Base-by-base conservation (phyloP, 371 early-diverging fungal genomes). In the Smittium culicis region DNA sequence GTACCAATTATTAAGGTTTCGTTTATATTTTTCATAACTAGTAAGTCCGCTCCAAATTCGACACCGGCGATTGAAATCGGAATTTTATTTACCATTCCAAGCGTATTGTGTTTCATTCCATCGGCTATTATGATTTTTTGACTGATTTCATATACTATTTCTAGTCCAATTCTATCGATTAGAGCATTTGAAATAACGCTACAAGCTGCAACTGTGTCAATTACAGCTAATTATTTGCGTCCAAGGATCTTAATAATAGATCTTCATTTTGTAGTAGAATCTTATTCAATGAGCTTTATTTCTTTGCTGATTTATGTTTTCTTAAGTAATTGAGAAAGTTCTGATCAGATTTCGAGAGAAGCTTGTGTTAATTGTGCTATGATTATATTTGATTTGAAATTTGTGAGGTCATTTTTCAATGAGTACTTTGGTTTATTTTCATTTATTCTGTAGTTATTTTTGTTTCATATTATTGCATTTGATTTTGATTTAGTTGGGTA, bases 161-260 rank as follows among this genome's bases (percentile, higher is more conserved):
- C 33, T n/a, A 11, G 32, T 63, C 33, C 34, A 2, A 33, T n/a
- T n/a, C 8, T 33, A 5, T 31, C 14, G 14, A 32, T 32, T 14
- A 25, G n/a, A 34, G 33, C 1, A 34, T 1, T 24, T 11, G 63
- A 31, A 32, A 33, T 33, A 5, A 63, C 63, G 24, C 24, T 32
- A 32, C 63, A 63, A 32, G 63, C 63, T n/a, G 63, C 63, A 30
- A 24, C 63, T 30, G 63, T 63, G 33, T 63, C 63, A 30, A 63
- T n/a, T 2, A 63, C 32, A 24, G 63, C n/a, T n/a, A 8, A 5
- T 30, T 32, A 63, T 5, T 32, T 32, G 20, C 32, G 20, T 14
- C n/a, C n/a, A 11, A 30, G n/a, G 14, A 63, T 24, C 25, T n/a
- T 33, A 17, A 63, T 33, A 33, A 63, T 30, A 11, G 63, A 5